Evolutionary conservation across 352 stramenopile species (phyloP), one percentile per base, ranked within the genome.

Genomic region (Thraustochytrium sp.): DNA sequence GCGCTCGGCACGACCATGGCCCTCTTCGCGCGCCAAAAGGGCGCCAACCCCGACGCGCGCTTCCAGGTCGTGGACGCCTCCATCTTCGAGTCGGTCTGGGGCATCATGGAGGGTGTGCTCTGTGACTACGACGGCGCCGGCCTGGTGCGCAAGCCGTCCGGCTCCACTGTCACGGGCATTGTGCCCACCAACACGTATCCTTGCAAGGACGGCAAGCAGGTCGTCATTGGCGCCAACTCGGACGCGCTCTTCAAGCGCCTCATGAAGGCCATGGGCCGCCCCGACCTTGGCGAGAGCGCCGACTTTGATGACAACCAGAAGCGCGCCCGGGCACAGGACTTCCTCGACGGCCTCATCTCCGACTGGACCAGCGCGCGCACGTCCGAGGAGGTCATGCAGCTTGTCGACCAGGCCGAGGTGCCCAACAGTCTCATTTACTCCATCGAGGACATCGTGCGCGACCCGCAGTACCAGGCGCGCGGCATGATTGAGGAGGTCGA

Each of bases 41-140:
- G 16, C 40, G 46, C 0, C 63, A 64, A n/a, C 82, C 74, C n/a
- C 11, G 40, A 49, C 36, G 29, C 56, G 21, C 82, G 87, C 1
- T 91, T 90, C 2, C 91, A 95, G 84, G 89, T 94, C 38, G 89
- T 95, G 36, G 91, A 95, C 68, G 89, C 94, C 11, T 90, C 91
- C 40, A 95, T 95, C 85, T 94, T 94, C 82, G 91, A 95, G 82
- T 90, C 89, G 42, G 94, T 95, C 89, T 95, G 90, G 82, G 93
- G 94, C 44, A 85, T 95, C 65, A 91, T 95, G 85, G 91, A 95
- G 78, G 90, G 90, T 4, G 90, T 94, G 9, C 86, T 95, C 59
- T 90, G 90, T 36, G 91, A 95, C 76, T 94, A 93, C 85, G 90
- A 93, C 83, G 94, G 93, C 85, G 89, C 90, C 0, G 90, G 91